Conservation (phyloP, 2,329 filamentous ascomycete species). For the Ophiostoma populinum region DNA sequence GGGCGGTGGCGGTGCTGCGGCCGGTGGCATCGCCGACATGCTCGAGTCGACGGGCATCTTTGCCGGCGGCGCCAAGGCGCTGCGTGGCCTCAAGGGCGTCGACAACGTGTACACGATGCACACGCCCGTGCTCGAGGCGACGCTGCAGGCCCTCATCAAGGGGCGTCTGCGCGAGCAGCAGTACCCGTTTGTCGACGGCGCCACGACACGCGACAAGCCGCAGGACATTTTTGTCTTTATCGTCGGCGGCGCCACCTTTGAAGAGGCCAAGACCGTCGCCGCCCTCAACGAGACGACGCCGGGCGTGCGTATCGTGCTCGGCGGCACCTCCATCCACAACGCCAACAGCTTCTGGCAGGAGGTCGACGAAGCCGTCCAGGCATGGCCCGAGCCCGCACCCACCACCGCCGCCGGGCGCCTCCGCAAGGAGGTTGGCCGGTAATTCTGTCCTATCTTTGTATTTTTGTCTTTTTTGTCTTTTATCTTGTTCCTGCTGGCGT, state of each 20-base stretch:
- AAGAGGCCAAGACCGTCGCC: conserved; percentile 93
- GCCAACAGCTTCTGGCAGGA: conserved; percentile 78
- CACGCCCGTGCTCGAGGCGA: conserved; percentile 71
- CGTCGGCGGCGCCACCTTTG: conserved; percentile 82
- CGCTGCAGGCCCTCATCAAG: conserved; percentile 84
- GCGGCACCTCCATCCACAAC: conserved; percentile 78
- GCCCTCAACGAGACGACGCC: conserved; percentile 82
- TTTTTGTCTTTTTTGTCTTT: neutral
- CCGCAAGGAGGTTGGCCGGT: conserved; percentile 16
- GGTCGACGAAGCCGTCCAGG: conserved; percentile 71
- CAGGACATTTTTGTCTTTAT: conserved; percentile 95
- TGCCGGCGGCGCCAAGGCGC: conserved; percentile 55
- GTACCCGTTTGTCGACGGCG: conserved; percentile 87
- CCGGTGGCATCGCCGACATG: conserved; percentile 69
- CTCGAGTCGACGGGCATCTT: conserved; percentile 89
- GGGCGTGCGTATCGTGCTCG: conserved; percentile 75
- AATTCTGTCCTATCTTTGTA: no score
- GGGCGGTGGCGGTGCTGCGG: conserved; percentile 54
- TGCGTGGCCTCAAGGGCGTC: conserved; percentile 91
- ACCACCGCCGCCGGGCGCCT: conserved; percentile 16
- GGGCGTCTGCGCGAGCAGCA: conserved; percentile 71
- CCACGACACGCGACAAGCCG: conserved; percentile 79
- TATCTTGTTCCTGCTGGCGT: neutral
- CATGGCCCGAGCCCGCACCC: conserved; percentile 57
- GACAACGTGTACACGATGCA: conserved; percentile 99